A percentile compares a stretch with the other conserved stretches of the same genome.
These are phyloP conservation scores for Stentor roeselii DNA, from an alignment of 73 alveolate species.

Conservation along the genomic window DNA sequence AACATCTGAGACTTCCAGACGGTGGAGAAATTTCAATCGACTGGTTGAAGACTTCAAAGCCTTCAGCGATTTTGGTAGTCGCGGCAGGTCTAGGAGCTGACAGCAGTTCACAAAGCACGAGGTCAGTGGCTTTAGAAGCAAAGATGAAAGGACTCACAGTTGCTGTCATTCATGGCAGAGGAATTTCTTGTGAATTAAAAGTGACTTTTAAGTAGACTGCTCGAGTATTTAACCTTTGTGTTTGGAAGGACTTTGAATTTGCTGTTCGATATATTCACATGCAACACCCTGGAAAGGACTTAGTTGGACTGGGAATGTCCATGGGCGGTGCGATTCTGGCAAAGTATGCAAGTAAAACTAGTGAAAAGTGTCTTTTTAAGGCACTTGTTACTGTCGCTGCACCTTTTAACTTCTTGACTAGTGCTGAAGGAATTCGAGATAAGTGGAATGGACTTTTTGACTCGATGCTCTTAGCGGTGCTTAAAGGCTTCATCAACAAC, in stretches of 20 bases:
- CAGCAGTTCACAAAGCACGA: neutral
- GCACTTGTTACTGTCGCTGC: conserved; percentile 19
- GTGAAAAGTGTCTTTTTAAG: neutral
- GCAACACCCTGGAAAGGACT: neutral
- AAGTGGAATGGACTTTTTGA: no score
- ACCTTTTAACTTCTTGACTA: neutral
- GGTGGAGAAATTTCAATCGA: neutral
- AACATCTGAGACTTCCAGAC: neutral
- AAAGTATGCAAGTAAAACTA: conserved; percentile 18
- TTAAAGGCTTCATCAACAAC: no score
- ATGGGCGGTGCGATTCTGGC: conserved; percentile 14
- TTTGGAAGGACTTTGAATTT: neutral
- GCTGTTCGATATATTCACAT: neutral
- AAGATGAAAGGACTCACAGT: conserved; percentile 16
- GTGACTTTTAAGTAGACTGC: neutral
- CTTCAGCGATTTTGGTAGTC: neutral
- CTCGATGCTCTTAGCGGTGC: neutral
- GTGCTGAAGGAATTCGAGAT: neutral
- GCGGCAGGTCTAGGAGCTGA: conserved; percentile 19
- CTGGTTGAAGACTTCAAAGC: neutral
- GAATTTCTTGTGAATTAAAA: conserved; percentile 3
- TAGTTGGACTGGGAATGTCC: conserved; percentile 25
- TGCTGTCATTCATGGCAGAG: conserved; percentile 28
- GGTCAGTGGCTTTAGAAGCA: neutral
- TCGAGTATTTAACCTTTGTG: neutral